Evolutionary conservation across 75 land plant species (phyloP).

Genomic region (Isoetes taiwanensis): DNA sequence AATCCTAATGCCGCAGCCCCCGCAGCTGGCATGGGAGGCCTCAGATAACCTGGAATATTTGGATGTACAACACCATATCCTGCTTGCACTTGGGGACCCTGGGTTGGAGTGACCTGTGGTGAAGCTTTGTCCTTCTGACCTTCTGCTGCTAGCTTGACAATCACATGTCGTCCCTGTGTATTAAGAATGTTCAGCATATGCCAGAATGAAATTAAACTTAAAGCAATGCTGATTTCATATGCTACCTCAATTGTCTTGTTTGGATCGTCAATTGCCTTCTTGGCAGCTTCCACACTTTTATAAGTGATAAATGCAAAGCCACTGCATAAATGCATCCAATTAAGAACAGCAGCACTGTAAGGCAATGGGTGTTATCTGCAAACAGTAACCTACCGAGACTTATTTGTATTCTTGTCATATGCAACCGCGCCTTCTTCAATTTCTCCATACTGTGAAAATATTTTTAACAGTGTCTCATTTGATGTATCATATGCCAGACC

Average conservation of each 20-base stretch:
- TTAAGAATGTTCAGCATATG: not conserved
- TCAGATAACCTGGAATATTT: constrained; percentile 14
- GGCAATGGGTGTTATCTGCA: not conserved
- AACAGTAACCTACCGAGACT: constrained; percentile 31
- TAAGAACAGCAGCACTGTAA: not conserved
- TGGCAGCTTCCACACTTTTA: constrained; percentile 56
- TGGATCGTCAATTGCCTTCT: constrained; percentile 51
- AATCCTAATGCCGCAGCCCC: no score
- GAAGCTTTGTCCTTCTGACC: constrained; percentile 39
- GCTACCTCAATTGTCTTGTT: constrained; percentile 59
- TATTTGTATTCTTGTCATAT: constrained; percentile 61
- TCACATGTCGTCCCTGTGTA: constrained; percentile 63
- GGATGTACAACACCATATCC: constrained; percentile 20
- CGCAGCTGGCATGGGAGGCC: no score
- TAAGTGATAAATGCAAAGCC: constrained; percentile 80
- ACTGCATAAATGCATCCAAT: constrained; percentile 14
- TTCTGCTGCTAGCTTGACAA: constrained; percentile 62
- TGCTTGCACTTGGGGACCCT: constrained; percentile 18
- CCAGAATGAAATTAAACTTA: not conserved
- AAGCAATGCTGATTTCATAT: no score
- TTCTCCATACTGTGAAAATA: constrained; percentile 59
- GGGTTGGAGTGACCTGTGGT: constrained; percentile 10
- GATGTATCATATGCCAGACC: constrained; percentile 54
- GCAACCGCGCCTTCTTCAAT: constrained; percentile 86
- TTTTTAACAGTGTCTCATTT: constrained; percentile 42